Evolutionary conservation across 805 yeast species (phyloP).

Genomic region (Ogataea neopini): DNA sequence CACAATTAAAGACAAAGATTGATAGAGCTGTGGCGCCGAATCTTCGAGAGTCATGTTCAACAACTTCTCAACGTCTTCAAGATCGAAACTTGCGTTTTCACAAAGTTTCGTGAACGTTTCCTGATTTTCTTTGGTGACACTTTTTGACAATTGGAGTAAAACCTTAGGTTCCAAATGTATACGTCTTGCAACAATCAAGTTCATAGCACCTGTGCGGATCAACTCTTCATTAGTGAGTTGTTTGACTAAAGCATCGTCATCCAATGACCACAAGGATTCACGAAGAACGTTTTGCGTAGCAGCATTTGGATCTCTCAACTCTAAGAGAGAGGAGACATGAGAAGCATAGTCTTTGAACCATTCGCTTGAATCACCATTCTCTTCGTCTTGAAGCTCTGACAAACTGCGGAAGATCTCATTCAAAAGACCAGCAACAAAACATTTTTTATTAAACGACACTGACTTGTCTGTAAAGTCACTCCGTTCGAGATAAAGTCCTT

Average conservation of each 20-base stretch:
- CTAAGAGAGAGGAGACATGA: not conserved
- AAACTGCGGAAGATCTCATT: constrained; percentile 29
- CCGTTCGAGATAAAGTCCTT: constrained; percentile 11
- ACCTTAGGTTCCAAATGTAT: constrained; percentile 2
- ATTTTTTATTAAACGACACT: constrained; percentile 10
- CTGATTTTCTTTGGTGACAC: not conserved
- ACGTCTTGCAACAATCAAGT: constrained; percentile 1
- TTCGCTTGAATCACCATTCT: not conserved
- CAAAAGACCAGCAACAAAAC: constrained; percentile 25
- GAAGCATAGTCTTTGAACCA: constrained; percentile 4
- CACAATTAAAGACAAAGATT: not conserved
- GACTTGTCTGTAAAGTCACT: constrained; percentile 3
- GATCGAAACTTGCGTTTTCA: not conserved
- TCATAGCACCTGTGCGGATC: not conserved
- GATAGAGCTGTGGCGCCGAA: not conserved
- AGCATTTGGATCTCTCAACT: not conserved
- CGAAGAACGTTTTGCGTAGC: constrained; percentile 7
- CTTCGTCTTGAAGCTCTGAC: constrained; percentile 1
- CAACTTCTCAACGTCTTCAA: not conserved
- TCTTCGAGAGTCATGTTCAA: not conserved
- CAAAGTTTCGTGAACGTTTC: constrained; percentile 1
- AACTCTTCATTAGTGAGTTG: constrained; percentile 3
- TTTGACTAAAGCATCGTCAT: constrained; percentile 8
- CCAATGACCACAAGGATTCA: constrained; percentile 26
- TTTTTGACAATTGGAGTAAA: constrained; percentile 2